Percentiles rank a stretch among this genome's conserved stretches.
Evolutionary conservation across 805 yeast species (phyloP).

Genomic region (Yarrowia sp.): DNA sequence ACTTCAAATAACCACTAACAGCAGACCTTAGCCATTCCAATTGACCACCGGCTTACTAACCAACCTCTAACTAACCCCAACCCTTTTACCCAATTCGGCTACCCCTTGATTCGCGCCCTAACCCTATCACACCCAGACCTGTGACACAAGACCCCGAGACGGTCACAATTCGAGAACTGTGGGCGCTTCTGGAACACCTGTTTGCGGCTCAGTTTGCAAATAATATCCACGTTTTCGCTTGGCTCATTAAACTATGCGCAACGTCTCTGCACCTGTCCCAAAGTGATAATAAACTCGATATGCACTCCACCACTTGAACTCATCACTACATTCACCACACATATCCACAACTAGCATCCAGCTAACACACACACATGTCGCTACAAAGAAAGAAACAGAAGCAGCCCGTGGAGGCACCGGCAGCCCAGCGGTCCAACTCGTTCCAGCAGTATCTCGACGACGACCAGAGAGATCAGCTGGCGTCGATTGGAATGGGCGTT

Average conservation of each 20-base stretch:
- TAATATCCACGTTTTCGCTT: background rate
- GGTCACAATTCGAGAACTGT: no score
- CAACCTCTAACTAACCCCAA: background rate
- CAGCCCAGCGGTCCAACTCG: background rate
- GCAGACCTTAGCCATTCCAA: no score
- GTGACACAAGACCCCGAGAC: no score
- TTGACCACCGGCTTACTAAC: no score
- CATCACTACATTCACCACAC: background rate
- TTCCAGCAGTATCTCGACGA: slow-evolving; percentile 1
- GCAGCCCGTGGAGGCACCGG: background rate
- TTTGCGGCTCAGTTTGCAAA: background rate
- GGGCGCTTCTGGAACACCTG: background rate
- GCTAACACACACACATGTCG: background rate
- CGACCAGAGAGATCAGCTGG: slow-evolving; percentile 10
- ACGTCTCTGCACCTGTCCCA: background rate
- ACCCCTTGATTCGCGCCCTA: slow-evolving; percentile 8
- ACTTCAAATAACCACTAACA: no score
- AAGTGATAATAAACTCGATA: background rate
- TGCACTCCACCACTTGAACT: background rate
- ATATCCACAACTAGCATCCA: background rate
- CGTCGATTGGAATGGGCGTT: background rate
- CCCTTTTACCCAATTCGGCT: background rate
- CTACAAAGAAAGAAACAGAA: slow-evolving; percentile 11
- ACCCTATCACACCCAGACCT: background rate
- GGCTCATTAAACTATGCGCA: background rate